Evolutionary conservation across 176 grass and related monocot genomes (phyloP), one percentile per base, ranked within the genome.

Genomic region (Oryza australiensis): DNA sequence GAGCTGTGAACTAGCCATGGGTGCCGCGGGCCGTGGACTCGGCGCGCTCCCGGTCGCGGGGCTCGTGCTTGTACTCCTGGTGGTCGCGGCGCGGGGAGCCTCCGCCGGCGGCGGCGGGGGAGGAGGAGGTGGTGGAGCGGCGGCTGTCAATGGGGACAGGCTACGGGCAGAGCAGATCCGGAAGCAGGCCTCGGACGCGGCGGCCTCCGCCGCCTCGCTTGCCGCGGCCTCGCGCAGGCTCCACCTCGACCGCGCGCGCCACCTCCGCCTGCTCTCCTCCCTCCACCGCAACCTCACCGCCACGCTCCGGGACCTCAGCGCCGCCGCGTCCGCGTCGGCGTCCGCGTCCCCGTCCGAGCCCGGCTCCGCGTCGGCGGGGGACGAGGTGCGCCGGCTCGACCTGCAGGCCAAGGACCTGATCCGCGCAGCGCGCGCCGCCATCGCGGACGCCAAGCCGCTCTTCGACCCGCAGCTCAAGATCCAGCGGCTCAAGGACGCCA

Each of bases 401-500:
- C 89, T 88, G 53, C 86, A 84, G 73, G 80, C 87, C 64, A 94
- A 94, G 86, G 92, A 94, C 77, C 86, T 94, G 78, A 94, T 98
- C 86, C 93, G 93, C 62, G 87, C 93, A 24, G 80, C 93, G 38
- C 93, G 96, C 66, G 78, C 80, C 34, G 89, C 94, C 64, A 95
- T 99, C 76, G 74, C 89, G 27, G 86, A 84, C 27, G 88, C 96
- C 11, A 99, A 99, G 85, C 91, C 90, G 29, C 88, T 90, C 14
- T 99, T 99, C 89, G 93, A 99, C 86, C 90, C 88, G 74, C 96
- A 99, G 83, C 96, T 99, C 73, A 99, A 99, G 87, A 99, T 99
- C 91, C 93, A 99, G 85, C 78, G 85, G 63, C 96, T 99, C 73
- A 99, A 99, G 81, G 96, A 99, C 75, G 83, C 93, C 57, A 99